These are phyloP conservation scores for Corymbia maculata DNA, from an alignment of 345 rosid species.

Conservation along the genomic window DNA sequence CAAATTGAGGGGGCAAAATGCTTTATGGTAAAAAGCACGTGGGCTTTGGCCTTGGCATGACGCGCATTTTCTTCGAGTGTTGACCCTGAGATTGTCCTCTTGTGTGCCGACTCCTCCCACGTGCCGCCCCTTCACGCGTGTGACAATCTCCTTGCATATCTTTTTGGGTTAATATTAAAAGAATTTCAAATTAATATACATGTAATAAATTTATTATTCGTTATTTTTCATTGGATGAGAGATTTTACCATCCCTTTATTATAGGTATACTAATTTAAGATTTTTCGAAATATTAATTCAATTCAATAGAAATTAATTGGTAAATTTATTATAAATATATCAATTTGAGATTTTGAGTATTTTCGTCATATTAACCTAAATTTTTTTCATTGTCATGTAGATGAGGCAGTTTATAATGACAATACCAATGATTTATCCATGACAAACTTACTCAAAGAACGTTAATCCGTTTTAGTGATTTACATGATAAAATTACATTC, in stretches of 20 bases:
- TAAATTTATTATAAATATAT: rapidly evolving
- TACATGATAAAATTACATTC: not conserved
- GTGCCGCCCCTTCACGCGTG: not conserved
- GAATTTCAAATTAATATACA: rapidly evolving
- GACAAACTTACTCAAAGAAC: not conserved
- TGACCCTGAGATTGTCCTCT: not conserved
- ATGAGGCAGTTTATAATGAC: not conserved
- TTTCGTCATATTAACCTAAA: no score
- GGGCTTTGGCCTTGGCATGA: not conserved
- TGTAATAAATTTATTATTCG: no score
- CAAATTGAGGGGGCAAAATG: not conserved
- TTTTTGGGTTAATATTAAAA: not conserved
- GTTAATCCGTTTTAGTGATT: no score
- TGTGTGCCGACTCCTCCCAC: not conserved
- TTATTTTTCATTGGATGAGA: no score
- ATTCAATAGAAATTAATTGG: no score
- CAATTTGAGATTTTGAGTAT: rapidly evolving
- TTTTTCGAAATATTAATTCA: no score
- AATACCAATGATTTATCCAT: not conserved
- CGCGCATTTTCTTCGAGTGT: not conserved
- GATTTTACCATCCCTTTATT: rapidly evolving
- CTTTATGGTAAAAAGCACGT: not conserved
- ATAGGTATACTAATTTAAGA: rapidly evolving
- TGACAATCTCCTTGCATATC: not conserved
- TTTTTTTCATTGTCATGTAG: not conserved